Conservation (phyloP, 2,329 filamentous ascomycete genomes). For the Coccinonectria pachysandricola region DNA sequence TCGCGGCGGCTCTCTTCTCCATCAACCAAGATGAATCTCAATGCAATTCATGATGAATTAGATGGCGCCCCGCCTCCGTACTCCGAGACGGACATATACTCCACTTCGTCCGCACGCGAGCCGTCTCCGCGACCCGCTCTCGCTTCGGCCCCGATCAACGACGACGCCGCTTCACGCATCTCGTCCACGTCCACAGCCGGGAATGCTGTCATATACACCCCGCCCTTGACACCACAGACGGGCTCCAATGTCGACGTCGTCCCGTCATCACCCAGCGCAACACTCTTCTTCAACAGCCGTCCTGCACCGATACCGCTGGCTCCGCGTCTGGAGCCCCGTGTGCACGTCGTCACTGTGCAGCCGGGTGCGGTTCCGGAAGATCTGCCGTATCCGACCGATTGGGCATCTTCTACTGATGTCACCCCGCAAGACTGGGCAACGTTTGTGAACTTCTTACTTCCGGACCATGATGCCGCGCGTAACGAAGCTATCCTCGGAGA, state of each 20-base stretch:
- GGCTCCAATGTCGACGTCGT: conserved; percentile 9
- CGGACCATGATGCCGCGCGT: conserved; percentile 31
- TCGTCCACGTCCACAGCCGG: conserved; percentile 32
- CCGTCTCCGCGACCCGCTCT: conserved; percentile 14
- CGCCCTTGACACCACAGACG: conserved; percentile 36
- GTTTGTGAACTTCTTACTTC: conserved; percentile 46
- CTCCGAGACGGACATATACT: conserved; percentile 46
- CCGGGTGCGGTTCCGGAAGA: conserved; percentile 29
- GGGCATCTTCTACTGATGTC: conserved; percentile 32
- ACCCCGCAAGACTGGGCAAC: conserved; percentile 47
- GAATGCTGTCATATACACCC: conserved; percentile 40
- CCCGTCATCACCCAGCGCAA: conserved; percentile 15
- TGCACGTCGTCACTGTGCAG: conserved; percentile 26
- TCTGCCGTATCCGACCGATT: conserved; percentile 32
- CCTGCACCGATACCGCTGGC: conserved; percentile 21
- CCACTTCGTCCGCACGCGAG: conserved; percentile 25
- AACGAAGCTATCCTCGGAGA: conserved; percentile 40
- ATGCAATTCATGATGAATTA: no score
- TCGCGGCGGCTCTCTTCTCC: no score
- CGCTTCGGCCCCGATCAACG: conserved; percentile 19
- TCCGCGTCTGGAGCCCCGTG: conserved; percentile 15
- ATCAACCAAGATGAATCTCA: no score
- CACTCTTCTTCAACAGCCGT: conserved; percentile 36
- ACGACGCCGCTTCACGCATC: conserved; percentile 26
- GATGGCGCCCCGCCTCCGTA: conserved; percentile 43